These are phyloP conservation scores for Euphorbia lathyris DNA, from an alignment of 345 rosid species.

Conservation along the genomic window DNA sequence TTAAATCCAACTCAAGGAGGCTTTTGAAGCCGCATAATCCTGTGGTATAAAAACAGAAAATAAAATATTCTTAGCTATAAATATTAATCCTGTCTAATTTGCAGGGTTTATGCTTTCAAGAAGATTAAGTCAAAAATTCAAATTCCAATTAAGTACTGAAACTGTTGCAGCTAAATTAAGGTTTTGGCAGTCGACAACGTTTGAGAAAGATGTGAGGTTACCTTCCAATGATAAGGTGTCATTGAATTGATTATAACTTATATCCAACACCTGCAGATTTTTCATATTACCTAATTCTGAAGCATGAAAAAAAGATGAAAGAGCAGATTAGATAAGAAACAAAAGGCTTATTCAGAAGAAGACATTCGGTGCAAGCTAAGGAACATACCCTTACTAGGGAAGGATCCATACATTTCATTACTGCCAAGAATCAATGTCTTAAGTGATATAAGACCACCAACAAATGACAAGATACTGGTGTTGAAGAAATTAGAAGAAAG, in stretches of 20 bases:
- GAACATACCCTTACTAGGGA: constrained; percentile 5
- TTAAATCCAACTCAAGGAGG: not conserved
- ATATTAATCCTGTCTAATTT: too few relatives aligned
- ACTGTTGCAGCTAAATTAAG: too few relatives aligned
- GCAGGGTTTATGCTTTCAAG: too few relatives aligned
- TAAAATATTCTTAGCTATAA: not conserved
- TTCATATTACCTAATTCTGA: constrained; percentile 9
- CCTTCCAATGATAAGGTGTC: not conserved
- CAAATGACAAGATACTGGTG: not conserved
- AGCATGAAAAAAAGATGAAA: not conserved
- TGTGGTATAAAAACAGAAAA: not conserved
- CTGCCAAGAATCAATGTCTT: constrained; percentile 5
- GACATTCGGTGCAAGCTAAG: not conserved
- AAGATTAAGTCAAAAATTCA: too few relatives aligned
- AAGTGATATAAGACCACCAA: constrained; percentile 1
- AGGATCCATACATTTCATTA: not conserved
- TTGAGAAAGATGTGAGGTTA: not conserved
- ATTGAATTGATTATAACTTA: not conserved
- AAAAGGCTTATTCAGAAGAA: not conserved
- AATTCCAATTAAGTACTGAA: too few relatives aligned
- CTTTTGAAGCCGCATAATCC: constrained; percentile 5
- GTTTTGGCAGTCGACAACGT: not conserved
- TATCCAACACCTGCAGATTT: constrained; percentile 11
- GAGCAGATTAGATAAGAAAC: not conserved
- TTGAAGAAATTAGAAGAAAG: not conserved